Evolutionary conservation across 768 basidiomycete genomes (phyloP).

Genomic region (Tephrocybe sp.): DNA sequence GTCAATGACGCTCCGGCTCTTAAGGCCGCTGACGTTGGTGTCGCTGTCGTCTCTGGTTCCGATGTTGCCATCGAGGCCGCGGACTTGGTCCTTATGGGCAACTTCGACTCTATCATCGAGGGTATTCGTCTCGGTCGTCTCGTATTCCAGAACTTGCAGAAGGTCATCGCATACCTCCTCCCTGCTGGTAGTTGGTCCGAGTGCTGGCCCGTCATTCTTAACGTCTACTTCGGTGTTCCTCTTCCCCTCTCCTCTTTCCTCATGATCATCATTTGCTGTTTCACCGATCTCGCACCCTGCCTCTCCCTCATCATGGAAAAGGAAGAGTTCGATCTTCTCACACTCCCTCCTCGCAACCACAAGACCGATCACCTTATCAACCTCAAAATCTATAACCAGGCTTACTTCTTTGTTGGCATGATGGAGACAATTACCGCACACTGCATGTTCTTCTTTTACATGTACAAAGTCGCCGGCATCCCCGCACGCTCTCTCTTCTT

Average conservation of each 20-base stretch:
- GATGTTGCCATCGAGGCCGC: slow-evolving; percentile 55
- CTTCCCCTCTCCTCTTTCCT: slow-evolving; percentile 45
- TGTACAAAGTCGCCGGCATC: slow-evolving; percentile 33
- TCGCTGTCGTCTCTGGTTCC: slow-evolving; percentile 42
- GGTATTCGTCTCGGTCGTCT: slow-evolving; percentile 59
- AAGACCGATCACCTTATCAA: slow-evolving; percentile 19
- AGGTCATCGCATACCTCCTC: slow-evolving; percentile 44
- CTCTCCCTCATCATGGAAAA: slow-evolving; percentile 17
- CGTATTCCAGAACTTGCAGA: slow-evolving; percentile 58
- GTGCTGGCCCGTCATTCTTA: slow-evolving; percentile 52
- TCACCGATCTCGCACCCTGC: slow-evolving; percentile 15
- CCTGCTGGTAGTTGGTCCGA: slow-evolving; percentile 60
- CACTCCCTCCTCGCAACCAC: slow-evolving; percentile 17
- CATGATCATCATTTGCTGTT: slow-evolving; percentile 20
- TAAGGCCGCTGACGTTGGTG: slow-evolving; percentile 53
- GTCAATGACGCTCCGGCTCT: slow-evolving; percentile 51
- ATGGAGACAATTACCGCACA: slow-evolving; percentile 17
- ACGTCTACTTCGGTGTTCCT: slow-evolving; percentile 58
- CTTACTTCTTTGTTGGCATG: slow-evolving; percentile 17
- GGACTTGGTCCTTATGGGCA: slow-evolving; percentile 35
- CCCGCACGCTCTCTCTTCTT: slow-evolving; percentile 35
- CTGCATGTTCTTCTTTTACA: slow-evolving; percentile 34
- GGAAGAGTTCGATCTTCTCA: slow-evolving; percentile 19
- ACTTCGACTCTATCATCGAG: slow-evolving; percentile 55
- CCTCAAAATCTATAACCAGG: slow-evolving; percentile 15